Conservation (phyloP, 768 basidiomycete genomes). For the Pulveroboletus sp. region DNA sequence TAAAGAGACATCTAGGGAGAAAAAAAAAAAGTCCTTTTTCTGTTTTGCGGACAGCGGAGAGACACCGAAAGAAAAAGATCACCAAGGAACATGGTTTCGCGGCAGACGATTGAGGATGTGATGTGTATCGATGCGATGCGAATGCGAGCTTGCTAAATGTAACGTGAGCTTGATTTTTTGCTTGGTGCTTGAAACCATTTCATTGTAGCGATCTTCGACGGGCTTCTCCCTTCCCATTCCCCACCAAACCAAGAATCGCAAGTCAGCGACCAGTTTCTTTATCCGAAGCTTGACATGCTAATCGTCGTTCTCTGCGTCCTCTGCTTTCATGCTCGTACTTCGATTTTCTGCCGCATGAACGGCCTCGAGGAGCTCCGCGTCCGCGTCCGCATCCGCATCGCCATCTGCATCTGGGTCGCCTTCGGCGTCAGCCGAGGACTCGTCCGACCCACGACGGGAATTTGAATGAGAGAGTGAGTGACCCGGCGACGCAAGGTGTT, state of each 20-base stretch:
- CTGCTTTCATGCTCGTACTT: conserved; percentile 29
- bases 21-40: background rate
- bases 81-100: background rate
- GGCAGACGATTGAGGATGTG: too few species aligned
- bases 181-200: conserved; percentile 3
- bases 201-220: background rate
- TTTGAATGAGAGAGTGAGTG: conserved; percentile 22
- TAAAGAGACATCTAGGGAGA: conserved; percentile 7
- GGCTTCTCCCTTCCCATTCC: conserved; percentile 15
- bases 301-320: conserved; percentile 24
- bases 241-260: conserved; percentile 9
- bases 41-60: conserved; percentile 15
- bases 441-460: conserved; percentile 25
- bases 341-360: conserved; percentile 47
- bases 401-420: conserved; percentile 36
- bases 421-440: conserved; percentile 28
- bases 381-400: conserved; percentile 39
- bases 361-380: conserved; percentile 48
- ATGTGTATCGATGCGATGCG: conserved; percentile 8
- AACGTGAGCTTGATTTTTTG: background rate
- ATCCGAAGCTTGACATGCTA: background rate
- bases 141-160: conserved; percentile 3
- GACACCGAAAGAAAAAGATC: background rate
- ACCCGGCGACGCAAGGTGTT: conserved; percentile 24
- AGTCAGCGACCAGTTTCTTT: background rate